Evolutionary conservation across 2,329 filamentous ascomycete genomes (phyloP).

Genomic region (Nothophaeocryptopus gaeumannii): DNA sequence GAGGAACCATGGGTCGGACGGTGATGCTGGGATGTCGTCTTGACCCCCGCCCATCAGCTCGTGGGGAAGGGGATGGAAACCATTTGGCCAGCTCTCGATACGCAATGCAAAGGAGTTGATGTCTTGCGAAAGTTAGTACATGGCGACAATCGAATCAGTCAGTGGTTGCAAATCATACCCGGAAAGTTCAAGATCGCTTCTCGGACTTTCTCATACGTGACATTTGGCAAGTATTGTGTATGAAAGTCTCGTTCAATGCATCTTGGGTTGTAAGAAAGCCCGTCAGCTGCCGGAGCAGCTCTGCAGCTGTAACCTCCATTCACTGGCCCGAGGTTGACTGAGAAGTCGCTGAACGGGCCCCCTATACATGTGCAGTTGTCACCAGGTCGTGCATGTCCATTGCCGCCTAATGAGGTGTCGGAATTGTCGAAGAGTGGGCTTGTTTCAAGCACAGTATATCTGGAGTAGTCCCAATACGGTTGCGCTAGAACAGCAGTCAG

Average conservation of each 20-base stretch:
- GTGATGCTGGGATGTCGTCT: constrained; percentile 44
- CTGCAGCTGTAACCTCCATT: constrained; percentile 23
- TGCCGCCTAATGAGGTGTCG: constrained; percentile 38
- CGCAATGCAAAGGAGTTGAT: constrained; percentile 7
- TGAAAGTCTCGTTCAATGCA: constrained; percentile 32
- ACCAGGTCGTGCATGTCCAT: constrained; percentile 20
- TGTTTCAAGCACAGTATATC: constrained; percentile 38
- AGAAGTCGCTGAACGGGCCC: constrained; percentile 51
- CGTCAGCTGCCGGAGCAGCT: constrained; percentile 32
- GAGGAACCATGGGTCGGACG: constrained; percentile 41
- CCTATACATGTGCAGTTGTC: constrained; percentile 55
- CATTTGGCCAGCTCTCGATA: constrained; percentile 11
- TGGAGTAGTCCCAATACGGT: constrained; percentile 55
- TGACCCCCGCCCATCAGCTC: constrained; percentile 41
- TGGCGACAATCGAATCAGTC: too few species aligned
- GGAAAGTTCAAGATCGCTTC: constrained; percentile 1
- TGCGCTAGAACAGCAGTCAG: constrained; percentile 24
- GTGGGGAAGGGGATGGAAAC: constrained; percentile 13
- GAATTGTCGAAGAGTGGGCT: constrained; percentile 57
- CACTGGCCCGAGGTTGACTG: constrained; percentile 50
- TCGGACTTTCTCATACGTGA: constrained; percentile 12
- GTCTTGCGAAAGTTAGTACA: neutral
- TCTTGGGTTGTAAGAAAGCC: constrained; percentile 33
- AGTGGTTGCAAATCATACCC: neutral
- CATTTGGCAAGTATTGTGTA: neutral